These are phyloP conservation scores for Quercus mongolica DNA, from an alignment of 306 rosid genomes.

Conservation along the genomic window DNA sequence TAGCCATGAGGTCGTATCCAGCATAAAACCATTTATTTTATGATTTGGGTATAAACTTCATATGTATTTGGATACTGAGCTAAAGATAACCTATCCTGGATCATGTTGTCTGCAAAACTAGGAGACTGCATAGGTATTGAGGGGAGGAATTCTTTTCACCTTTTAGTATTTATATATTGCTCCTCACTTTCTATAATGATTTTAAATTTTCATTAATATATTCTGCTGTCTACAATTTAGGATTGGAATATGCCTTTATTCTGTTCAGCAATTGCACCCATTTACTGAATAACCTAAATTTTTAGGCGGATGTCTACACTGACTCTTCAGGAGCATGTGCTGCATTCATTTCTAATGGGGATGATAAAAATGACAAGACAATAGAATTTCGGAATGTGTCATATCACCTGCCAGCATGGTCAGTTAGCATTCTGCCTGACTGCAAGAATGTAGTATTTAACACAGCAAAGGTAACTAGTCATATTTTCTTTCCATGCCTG, in stretches of 20 bases:
- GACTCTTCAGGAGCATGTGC: conserved; percentile 83
- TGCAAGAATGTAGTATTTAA: conserved; percentile 84
- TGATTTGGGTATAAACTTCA: not conserved
- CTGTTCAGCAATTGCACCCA: conserved; percentile 4
- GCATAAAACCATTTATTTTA: no score
- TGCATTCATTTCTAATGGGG: conserved; percentile 73
- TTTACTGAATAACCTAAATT: conserved; percentile 21
- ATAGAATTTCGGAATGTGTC: conserved; percentile 65
- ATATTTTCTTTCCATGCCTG: conserved; percentile 2
- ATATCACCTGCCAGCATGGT: conserved; percentile 96
- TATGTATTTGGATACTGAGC: not conserved
- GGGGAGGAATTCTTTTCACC: not conserved
- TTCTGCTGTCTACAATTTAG: not conserved
- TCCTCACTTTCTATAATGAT: not conserved
- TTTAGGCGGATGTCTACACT: conserved; percentile 81
- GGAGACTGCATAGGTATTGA: not conserved
- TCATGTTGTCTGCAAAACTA: not conserved
- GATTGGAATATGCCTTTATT: conserved; percentile 12
- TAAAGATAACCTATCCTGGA: not conserved
- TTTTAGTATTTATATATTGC: not conserved
- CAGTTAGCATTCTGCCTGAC: conserved; percentile 96
- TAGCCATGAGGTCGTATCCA: not conserved
- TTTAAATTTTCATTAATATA: not conserved
- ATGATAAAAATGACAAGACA: conserved; percentile 77
- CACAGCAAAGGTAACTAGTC: conserved; percentile 71